phyloP scores from a whole-genome alignment of 768 basidiomycete genomes.

The Candolleomyces eurysporus region DNA sequence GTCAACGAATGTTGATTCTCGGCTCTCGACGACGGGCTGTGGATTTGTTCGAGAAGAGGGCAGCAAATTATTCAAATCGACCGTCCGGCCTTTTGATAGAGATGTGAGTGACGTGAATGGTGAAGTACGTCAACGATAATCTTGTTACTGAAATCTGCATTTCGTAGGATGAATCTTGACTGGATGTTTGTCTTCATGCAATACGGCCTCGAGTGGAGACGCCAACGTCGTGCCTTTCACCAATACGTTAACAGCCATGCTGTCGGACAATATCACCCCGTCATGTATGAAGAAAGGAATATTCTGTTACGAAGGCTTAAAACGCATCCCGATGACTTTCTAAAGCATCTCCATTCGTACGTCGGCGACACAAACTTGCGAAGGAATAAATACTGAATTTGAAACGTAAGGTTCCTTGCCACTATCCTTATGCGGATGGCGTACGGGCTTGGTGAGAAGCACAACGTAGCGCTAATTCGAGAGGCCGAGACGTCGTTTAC shows the following conservation, averaged over 20 bases:
- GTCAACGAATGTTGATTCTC: conserved; percentile 4
- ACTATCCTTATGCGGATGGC: conserved; percentile 35
- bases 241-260: conserved; percentile 37
- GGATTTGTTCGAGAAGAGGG: conserved; percentile 7
- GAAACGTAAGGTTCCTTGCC: conserved; percentile 32
- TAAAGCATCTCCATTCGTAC: conserved; percentile 3
- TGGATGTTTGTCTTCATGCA: conserved; percentile 40
- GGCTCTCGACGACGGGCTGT: neutral
- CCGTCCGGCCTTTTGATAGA: neutral
- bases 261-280: conserved; percentile 33
- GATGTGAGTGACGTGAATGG: neutral
- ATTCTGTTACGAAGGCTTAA: conserved; percentile 37
- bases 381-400: neutral
- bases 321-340: conserved; percentile 24
- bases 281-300: conserved; percentile 38
- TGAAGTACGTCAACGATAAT: neutral
- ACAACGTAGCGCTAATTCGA: conserved; percentile 26
- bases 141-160: neutral
- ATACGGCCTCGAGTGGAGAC: conserved; percentile 33
- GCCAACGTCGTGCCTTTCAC: conserved; percentile 44
- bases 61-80: conserved; percentile 10
- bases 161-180: conserved; percentile 28
- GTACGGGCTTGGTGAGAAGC: conserved; percentile 28
- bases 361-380: neutral
- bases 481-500: neutral